phyloP scores from a whole-genome alignment of 2,329 filamentous ascomycete species.

The Colletotrichum sp. region DNA sequence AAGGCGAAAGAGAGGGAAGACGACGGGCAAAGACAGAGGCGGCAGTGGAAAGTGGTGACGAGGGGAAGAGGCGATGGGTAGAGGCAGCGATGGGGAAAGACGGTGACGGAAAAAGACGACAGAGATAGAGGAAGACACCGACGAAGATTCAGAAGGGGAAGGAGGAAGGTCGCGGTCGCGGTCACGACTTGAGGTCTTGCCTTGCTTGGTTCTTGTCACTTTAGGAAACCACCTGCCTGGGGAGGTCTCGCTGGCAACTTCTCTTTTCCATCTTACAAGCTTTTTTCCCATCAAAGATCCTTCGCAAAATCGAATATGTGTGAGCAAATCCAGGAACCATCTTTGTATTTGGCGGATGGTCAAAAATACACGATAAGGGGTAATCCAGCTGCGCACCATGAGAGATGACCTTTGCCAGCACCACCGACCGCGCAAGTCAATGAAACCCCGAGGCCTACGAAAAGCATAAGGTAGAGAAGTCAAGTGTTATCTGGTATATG shows the following conservation, averaged over 20 bases:
- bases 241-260: neutral
- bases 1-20: neutral
- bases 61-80: neutral
- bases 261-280: neutral
- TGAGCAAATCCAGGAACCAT: neutral
- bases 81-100: neutral
- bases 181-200: neutral
- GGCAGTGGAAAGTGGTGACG: neutral
- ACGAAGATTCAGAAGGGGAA: neutral
- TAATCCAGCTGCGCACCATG: neutral
- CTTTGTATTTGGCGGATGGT: neutral
- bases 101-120: neutral
- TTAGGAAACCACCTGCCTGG: neutral
- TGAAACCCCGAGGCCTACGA: neutral
- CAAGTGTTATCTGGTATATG: rapidly evolving
- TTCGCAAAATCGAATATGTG: neutral
- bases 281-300: neutral
- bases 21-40: neutral
- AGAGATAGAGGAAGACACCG: neutral
- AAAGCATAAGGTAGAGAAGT: neutral
- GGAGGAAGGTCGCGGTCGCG: neutral
- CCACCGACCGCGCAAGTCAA: neutral
- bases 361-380: neutral
- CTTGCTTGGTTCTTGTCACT: neutral
- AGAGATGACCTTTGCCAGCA: neutral